Evolutionary conservation across 2,329 filamentous ascomycete genomes (phyloP).

Genomic region (Zymoseptoria ardabiliae): DNA sequence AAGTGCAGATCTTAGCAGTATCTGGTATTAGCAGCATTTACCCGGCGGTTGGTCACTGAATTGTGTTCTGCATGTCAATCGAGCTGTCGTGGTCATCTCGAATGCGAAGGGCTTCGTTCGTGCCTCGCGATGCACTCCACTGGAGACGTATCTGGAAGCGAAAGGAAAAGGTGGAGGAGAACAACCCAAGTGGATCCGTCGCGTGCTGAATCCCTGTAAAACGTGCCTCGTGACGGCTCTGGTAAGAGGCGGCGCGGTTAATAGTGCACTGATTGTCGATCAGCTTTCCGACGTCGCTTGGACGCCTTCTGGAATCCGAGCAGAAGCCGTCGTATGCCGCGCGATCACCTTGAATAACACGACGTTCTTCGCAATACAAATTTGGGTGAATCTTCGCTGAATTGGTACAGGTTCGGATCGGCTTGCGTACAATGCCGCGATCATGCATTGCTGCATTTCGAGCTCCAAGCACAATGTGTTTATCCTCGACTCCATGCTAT

Average conservation of each 20-base stretch:
- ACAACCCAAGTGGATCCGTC: background rate
- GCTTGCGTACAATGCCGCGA: background rate
- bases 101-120: background rate
- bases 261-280: background rate
- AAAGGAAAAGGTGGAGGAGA: background rate
- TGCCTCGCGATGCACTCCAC: background rate
- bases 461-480: background rate
- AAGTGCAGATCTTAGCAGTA: background rate
- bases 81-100: background rate
- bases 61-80: background rate
- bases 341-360: background rate
- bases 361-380: background rate
- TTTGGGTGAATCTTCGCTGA: background rate
- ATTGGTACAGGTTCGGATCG: conserved; percentile 2
- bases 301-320: background rate
- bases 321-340: background rate
- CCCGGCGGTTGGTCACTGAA: background rate
- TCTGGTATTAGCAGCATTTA: background rate
- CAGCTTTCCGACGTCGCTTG: too few relatives aligned
- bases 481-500: background rate
- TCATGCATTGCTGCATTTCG: background rate
- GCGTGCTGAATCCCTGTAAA: background rate
- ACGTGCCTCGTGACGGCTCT: background rate
- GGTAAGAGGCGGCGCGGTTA: background rate
- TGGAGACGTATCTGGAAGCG: background rate